A percentile compares a stretch with the other conserved stretches of the same genome.
Evolutionary conservation across 345 rosid genomes (phyloP).

Genomic region (Adansonia digitata): DNA sequence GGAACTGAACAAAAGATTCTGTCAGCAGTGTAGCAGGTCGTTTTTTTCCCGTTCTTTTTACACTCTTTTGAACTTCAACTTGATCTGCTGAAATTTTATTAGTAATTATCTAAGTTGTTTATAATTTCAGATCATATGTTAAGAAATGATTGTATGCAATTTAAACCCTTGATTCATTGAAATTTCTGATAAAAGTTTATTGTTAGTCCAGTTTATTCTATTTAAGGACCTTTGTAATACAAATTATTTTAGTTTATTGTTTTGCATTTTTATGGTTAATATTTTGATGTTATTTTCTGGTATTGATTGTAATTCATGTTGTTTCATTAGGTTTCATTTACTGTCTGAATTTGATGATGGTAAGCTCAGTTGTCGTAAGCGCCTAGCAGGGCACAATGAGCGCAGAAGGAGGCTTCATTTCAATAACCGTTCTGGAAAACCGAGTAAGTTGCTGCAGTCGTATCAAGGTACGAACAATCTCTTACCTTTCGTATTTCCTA

Average conservation of each 20-base stretch:
- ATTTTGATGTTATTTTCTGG: not conserved
- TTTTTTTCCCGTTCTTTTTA: not conserved
- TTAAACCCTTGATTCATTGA: not conserved
- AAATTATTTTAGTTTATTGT: not conserved
- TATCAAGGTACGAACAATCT: slow-evolving; percentile 38
- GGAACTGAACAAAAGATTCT: slow-evolving; percentile 77
- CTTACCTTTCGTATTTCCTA: not conserved
- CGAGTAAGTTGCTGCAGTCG: slow-evolving; percentile 38
- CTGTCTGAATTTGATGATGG: slow-evolving; percentile 81
- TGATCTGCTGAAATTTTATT: not conserved
- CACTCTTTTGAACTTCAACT: slow-evolving; percentile 14
- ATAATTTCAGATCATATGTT: not conserved
- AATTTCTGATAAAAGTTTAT: not conserved
- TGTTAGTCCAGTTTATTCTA: not conserved
- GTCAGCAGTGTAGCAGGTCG: slow-evolving; percentile 95
- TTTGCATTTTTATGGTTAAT: not conserved
- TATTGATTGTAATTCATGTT: slow-evolving; percentile 10
- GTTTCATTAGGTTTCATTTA: slow-evolving; percentile 66
- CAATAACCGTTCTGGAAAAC: slow-evolving; percentile 29
- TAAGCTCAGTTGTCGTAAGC: slow-evolving; percentile 86
- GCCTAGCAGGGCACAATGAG: slow-evolving; percentile 82
- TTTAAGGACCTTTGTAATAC: not conserved
- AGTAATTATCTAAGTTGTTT: not conserved
- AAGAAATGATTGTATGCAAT: not conserved
- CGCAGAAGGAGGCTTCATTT: slow-evolving; percentile 80